phyloP scores from a whole-genome alignment of 192 early-diverging fungal genomes.

The Thamnidium elegans region DNA sequence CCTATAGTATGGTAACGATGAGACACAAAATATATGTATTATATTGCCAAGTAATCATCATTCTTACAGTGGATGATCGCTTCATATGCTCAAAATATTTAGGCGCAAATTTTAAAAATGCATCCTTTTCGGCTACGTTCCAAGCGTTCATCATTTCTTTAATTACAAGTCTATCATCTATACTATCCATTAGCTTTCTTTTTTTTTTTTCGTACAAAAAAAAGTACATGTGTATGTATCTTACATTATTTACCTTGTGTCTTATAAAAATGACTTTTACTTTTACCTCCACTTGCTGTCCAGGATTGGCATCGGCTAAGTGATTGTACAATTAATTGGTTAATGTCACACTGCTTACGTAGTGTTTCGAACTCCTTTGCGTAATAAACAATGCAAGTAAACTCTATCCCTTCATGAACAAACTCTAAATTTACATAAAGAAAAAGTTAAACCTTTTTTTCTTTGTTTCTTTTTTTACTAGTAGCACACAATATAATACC shows the following conservation, averaged over 20 bases:
- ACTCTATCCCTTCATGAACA: slow-evolving; percentile 64
- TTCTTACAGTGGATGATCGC: too few relatives aligned
- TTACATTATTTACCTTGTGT: slow-evolving; percentile 54
- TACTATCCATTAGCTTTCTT: background rate
- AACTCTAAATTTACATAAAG: slow-evolving; percentile 47
- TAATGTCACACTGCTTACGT: slow-evolving; percentile 75
- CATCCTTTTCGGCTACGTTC: slow-evolving; percentile 78
- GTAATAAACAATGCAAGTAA: slow-evolving; percentile 83
- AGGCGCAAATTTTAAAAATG: slow-evolving; percentile 83
- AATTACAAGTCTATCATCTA: slow-evolving; percentile 84
- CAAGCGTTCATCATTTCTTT: slow-evolving; percentile 79
- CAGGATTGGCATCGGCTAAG: slow-evolving; percentile 77
- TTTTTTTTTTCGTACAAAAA: background rate
- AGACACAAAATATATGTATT: slow-evolving; percentile 3
- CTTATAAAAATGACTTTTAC: slow-evolving; percentile 83
- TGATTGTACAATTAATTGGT: slow-evolving; percentile 75
- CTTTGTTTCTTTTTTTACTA: background rate
- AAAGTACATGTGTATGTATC: too few relatives aligned
- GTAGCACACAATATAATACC: slow-evolving; percentile 11
- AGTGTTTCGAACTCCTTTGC: slow-evolving; percentile 85
- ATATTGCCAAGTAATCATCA: too few relatives aligned
- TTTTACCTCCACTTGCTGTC: slow-evolving; percentile 83
- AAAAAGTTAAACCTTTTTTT: background rate
- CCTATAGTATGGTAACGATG: slow-evolving; percentile 21
- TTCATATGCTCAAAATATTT: slow-evolving; percentile 87